phyloP scores from a whole-genome alignment of 1,284 basidiomycete genomes.

The Irpex lacteus region DNA sequence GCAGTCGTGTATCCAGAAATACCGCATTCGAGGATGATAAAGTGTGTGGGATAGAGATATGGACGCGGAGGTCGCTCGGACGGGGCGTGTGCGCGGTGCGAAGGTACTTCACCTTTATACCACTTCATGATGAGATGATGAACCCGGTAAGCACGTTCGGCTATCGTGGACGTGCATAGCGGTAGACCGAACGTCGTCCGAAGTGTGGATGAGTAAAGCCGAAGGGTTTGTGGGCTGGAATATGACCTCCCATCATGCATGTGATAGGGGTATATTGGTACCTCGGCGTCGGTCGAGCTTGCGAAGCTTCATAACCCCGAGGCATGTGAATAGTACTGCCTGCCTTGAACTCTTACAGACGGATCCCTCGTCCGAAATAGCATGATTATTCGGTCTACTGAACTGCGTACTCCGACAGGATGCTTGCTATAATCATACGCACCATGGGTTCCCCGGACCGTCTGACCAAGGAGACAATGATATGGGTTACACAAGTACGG shows the following conservation, averaged over 20 bases:
- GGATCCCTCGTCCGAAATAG: too few species aligned
- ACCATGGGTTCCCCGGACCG: too few species aligned
- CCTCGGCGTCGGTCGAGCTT: not conserved
- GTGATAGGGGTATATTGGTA: not conserved
- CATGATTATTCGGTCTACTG: too few species aligned
- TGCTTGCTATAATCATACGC: too few species aligned
- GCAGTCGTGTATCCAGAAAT: not conserved
- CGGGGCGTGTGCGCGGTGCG: not conserved
- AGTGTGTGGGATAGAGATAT: not conserved
- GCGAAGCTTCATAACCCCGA: not conserved
- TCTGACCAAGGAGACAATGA: too few species aligned
- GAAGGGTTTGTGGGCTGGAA: not conserved
- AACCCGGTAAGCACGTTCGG: not conserved
- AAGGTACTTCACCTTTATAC: not conserved
- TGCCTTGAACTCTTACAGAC: not conserved
- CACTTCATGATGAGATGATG: not conserved
- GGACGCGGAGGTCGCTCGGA: not conserved
- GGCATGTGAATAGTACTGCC: not conserved
- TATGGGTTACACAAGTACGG: too few species aligned
- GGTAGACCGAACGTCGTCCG: not conserved
- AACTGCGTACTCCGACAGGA: too few species aligned
- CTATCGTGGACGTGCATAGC: not conserved
- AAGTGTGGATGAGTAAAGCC: not conserved
- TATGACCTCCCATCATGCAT: not conserved
- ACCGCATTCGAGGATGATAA: not conserved